phyloP scores from a whole-genome alignment of 495 filamentous ascomycete genomes.

The Trichoderma parareesei region DNA sequence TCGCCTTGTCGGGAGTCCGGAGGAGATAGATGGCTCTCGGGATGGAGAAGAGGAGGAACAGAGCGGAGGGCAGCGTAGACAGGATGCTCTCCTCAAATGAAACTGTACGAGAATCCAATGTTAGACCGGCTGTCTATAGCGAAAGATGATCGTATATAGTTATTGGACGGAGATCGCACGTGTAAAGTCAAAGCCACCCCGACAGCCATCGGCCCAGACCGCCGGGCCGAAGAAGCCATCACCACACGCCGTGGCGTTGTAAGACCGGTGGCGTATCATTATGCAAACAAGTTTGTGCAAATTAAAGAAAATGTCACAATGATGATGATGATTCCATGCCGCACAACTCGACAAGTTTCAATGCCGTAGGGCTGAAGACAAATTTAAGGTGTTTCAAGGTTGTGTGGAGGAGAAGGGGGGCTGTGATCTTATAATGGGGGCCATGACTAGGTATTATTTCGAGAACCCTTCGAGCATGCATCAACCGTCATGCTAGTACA shows the following conservation, averaged over 20 bases:
- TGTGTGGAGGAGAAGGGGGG: background rate
- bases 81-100: conserved; percentile 7
- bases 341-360: background rate
- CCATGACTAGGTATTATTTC: no score
- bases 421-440: background rate
- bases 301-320: background rate
- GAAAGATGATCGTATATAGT: background rate
- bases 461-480: no score
- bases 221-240: background rate
- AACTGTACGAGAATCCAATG: background rate
- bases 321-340: background rate
- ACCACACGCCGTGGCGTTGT: background rate
- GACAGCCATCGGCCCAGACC: conserved; percentile 2
- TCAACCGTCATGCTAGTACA: no score
- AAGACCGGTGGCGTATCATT: background rate
- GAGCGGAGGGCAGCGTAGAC: background rate
- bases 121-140: background rate
- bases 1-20: background rate
- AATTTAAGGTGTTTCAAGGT: background rate
- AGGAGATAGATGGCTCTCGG: background rate
- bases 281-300: background rate
- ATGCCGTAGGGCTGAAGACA: background rate
- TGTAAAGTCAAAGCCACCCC: conserved; percentile 12
- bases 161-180: background rate
- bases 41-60: conserved; percentile 5